Percentiles rank a stretch among this genome's conserved stretches.
Evolutionary conservation across 257 asterid genomes (phyloP).

Genomic region (Ophiorrhiza pumila): DNA sequence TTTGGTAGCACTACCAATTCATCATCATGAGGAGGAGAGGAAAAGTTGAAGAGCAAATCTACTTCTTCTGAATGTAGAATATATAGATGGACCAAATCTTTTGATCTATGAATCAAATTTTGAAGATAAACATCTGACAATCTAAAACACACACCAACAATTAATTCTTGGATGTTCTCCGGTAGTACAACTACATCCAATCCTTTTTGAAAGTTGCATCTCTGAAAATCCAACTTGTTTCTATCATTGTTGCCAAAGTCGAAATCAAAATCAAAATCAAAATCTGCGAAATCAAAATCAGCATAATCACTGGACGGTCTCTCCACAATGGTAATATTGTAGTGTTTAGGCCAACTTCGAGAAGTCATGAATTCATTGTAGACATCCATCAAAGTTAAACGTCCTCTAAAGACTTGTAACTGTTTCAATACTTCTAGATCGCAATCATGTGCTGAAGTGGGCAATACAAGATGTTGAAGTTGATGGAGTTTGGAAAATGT

Average conservation of each 20-base stretch:
- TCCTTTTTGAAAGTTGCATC: no score
- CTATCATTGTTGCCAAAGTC: background rate
- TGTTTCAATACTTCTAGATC: background rate
- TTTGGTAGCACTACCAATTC: conserved; percentile 4
- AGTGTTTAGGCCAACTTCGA: background rate
- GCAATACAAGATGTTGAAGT: background rate
- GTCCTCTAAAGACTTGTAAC: background rate
- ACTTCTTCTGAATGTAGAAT: conserved; percentile 1
- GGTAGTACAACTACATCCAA: conserved; percentile 21
- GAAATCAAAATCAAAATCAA: background rate
- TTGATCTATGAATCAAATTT: no score
- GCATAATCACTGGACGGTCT: no score
- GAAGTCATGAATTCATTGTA: background rate
- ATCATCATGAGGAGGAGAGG: background rate
- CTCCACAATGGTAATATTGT: background rate
- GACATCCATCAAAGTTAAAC: no score
- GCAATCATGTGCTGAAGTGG: background rate
- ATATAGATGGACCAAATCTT: background rate
- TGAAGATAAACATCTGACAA: background rate
- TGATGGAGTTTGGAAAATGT: background rate
- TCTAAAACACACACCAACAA: conserved; percentile 10
- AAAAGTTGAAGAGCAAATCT: conserved; percentile 19
- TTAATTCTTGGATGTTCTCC: conserved; percentile 17
- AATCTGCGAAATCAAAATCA: no score
- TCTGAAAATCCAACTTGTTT: background rate